These are phyloP conservation scores for Rhipidocladum racemiflorum DNA, from an alignment of 176 grass and related monocot genomes.

Conservation along the genomic window DNA sequence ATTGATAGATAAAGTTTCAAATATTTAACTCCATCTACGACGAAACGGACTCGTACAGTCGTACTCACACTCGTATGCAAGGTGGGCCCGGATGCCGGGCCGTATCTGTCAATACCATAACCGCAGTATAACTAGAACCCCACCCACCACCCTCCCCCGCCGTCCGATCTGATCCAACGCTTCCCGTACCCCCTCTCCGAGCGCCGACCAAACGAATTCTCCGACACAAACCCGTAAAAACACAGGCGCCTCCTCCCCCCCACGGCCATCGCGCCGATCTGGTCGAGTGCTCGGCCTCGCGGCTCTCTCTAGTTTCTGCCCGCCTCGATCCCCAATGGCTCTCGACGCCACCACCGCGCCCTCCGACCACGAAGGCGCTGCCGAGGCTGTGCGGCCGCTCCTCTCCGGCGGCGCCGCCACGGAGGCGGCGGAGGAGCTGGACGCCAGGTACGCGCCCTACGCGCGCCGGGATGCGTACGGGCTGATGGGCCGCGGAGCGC, in stretches of 20 bases:
- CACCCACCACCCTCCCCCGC: neutral
- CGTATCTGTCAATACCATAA: neutral
- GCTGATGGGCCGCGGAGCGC: constrained; percentile 61
- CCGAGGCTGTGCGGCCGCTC: constrained; percentile 36
- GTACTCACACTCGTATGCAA: no score
- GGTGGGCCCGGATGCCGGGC: constrained; percentile 2
- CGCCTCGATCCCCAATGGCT: constrained; percentile 17
- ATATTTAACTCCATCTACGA: no score
- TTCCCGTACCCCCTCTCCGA: neutral
- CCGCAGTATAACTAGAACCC: neutral
- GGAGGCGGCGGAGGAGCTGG: constrained; percentile 59
- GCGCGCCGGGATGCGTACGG: constrained; percentile 72
- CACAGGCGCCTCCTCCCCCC: neutral
- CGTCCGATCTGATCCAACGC: constrained; percentile 39
- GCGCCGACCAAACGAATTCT: constrained; percentile 23
- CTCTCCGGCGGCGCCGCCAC: constrained; percentile 33
- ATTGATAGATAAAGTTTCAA: no score
- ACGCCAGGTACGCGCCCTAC: constrained; percentile 69
- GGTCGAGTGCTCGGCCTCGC: neutral
- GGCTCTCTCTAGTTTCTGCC: neutral
- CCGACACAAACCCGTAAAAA: neutral
- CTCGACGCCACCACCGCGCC: constrained; percentile 30
- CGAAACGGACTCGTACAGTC: no score
- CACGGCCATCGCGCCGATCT: constrained; percentile 4
- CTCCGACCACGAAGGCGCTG: neutral